These are phyloP conservation scores for Phyllosticta citribraziliensis DNA, from an alignment of 2,329 filamentous ascomycete genomes.

Conservation along the genomic window DNA sequence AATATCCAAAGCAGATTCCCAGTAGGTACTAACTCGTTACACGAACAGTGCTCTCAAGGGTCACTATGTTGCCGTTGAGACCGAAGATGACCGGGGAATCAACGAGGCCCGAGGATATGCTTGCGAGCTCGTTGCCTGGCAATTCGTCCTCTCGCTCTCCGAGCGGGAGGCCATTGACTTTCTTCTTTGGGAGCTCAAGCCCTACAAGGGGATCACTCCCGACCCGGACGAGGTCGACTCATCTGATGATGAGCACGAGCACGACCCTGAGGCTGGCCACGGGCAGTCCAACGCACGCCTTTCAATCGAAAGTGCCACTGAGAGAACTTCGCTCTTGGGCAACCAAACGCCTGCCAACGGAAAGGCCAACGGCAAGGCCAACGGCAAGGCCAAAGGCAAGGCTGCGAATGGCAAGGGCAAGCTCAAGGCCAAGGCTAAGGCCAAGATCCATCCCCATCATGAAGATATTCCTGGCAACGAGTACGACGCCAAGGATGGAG, in stretches of 20 bases:
- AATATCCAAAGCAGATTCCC: background rate
- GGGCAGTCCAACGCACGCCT: background rate
- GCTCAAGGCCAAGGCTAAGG: constrained; percentile 27
- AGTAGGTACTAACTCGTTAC: background rate
- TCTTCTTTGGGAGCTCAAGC: constrained; percentile 62
- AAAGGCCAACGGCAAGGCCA: constrained; percentile 12
- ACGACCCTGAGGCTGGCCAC: constrained; percentile 13
- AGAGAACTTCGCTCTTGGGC: constrained; percentile 10
- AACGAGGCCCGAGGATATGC: constrained; percentile 60
- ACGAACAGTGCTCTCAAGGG: constrained; percentile 57
- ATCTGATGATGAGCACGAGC: constrained; percentile 9
- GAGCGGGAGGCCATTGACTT: constrained; percentile 66
- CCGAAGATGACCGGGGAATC: constrained; percentile 51
- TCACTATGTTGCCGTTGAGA: constrained; percentile 57
- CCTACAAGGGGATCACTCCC: constrained; percentile 7
- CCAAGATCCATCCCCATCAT: constrained; percentile 22
- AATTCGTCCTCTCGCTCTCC: constrained; percentile 60
- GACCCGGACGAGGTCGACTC: constrained; percentile 13
- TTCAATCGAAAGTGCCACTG: background rate
- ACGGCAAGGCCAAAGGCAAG: constrained; percentile 38
- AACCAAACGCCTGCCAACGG: constrained; percentile 4
- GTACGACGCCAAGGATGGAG: constrained; percentile 33
- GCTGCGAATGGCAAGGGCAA: background rate
- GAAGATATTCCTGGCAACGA: constrained; percentile 12
- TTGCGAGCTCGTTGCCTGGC: constrained; percentile 74